phyloP scores from a whole-genome alignment of 2,329 filamentous ascomycete genomes.

The Diaporthe vaccinii region DNA sequence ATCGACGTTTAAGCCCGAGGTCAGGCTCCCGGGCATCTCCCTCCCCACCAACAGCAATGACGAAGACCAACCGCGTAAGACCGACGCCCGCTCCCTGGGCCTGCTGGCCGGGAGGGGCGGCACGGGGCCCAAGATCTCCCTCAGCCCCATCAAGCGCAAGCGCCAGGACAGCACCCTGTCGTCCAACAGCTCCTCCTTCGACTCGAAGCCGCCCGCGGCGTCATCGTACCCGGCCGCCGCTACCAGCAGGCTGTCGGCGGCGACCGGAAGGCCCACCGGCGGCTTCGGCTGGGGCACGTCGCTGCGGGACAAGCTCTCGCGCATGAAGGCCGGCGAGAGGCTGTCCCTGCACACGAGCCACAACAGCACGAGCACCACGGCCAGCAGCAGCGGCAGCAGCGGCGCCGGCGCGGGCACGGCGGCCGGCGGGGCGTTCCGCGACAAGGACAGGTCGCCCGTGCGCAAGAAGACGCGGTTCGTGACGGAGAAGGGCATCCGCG shows the following conservation, averaged over 20 bases:
- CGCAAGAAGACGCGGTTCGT: conserved; percentile 85
- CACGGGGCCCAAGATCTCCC: conserved; percentile 61
- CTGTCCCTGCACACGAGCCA: conserved; percentile 37
- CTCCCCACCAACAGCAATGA: conserved; percentile 40
- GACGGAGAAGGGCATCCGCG: conserved; percentile 81
- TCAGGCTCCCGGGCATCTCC: conserved; percentile 37
- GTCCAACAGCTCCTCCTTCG: conserved; percentile 44
- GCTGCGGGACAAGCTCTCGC: conserved; percentile 68
- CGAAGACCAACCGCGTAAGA: conserved; percentile 47
- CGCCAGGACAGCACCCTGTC: conserved; percentile 64
- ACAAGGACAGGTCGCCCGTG: conserved; percentile 59
- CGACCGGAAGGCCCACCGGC: conserved; percentile 39
- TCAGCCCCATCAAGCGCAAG: conserved; percentile 74
- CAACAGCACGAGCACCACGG: conserved; percentile 48
- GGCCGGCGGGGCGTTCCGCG: conserved; percentile 13
- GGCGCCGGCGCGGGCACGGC: neutral
- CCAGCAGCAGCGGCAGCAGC: conserved; percentile 42
- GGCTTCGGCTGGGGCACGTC: conserved; percentile 70
- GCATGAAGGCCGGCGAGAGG: conserved; percentile 72
- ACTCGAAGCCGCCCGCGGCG: conserved; percentile 4
- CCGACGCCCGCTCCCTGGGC: conserved; percentile 61
- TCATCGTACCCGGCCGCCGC: neutral
- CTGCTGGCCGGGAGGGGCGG: conserved; percentile 56
- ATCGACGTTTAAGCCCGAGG: conserved; percentile 39
- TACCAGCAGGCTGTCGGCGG: neutral